Evolutionary conservation across 2,329 filamentous ascomycete genomes (phyloP).

Genomic region (Cercospora zeina): DNA sequence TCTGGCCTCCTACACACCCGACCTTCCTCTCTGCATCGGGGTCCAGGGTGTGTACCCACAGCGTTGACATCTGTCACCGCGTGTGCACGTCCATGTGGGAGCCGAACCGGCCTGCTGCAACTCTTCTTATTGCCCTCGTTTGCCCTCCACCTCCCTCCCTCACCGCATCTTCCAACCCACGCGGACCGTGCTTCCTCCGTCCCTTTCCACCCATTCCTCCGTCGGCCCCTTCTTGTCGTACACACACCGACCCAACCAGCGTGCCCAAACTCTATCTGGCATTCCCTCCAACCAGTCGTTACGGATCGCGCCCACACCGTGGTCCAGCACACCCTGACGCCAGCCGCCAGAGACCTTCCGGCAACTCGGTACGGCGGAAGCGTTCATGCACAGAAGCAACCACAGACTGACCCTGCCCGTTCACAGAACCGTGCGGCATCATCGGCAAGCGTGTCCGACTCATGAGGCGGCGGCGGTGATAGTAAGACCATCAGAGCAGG

Average conservation of each 20-base stretch:
- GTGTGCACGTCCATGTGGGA: conserved; percentile 20
- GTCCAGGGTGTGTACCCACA: conserved; percentile 20
- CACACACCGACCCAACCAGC: conserved; percentile 11
- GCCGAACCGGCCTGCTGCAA: conserved; percentile 7
- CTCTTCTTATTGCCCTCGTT: conserved; percentile 23
- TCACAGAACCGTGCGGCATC: neutral
- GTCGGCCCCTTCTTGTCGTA: conserved; percentile 13
- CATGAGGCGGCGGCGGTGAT: neutral
- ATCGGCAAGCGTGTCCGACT: neutral
- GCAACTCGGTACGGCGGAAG: conserved; percentile 15
- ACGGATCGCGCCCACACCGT: conserved; percentile 17
- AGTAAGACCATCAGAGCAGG: neutral
- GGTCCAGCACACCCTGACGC: conserved; percentile 5
- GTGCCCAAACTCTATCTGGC: neutral
- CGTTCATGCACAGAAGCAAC: conserved; percentile 18
- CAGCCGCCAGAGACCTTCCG: conserved; percentile 3
- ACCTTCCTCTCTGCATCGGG: neutral
- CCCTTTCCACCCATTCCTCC: neutral
- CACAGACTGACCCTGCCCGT: neutral
- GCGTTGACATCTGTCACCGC: conserved; percentile 23
- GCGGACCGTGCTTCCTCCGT: neutral
- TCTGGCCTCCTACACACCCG: neutral
- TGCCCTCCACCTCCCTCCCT: conserved; percentile 11
- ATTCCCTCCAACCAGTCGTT: conserved; percentile 18
- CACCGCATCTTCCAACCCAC: conserved; percentile 10